Evolutionary conservation across 1,139 yeast species (phyloP).

Genomic region (Meyerozyma smithsonii): DNA sequence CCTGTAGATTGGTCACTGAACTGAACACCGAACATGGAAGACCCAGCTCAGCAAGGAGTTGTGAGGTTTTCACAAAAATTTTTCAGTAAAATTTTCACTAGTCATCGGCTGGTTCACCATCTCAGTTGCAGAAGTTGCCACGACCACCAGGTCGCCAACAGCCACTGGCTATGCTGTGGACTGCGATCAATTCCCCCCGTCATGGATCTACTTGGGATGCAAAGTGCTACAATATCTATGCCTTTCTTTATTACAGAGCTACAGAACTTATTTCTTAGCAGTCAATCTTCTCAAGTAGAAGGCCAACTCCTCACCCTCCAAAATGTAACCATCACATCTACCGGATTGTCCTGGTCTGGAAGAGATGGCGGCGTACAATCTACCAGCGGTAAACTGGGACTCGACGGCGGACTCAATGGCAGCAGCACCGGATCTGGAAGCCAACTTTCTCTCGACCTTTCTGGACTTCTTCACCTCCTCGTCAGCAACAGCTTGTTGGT

Average conservation of each 20-base stretch:
- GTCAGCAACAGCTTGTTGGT: constrained; percentile 38
- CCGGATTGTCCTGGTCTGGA: constrained; percentile 99
- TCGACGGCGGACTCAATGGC: constrained; percentile 88
- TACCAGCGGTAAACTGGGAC: constrained; percentile 97
- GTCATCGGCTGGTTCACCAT: no score
- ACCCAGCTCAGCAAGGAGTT: no score
- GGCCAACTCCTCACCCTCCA: constrained; percentile 99
- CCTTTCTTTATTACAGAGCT: constrained; percentile 10
- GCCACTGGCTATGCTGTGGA: no score
- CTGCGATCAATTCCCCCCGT: no score
- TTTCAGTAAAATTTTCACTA: no score
- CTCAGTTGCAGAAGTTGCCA: no score
- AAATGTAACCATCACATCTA: constrained; percentile 99
- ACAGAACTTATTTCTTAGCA: constrained; percentile 82
- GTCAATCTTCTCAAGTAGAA: constrained; percentile 99
- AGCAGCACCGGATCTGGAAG: constrained; percentile 82
- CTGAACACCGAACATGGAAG: no score
- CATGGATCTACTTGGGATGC: no score
- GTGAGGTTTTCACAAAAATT: no score
- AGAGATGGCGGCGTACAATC: constrained; percentile 96
- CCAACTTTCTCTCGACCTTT: constrained; percentile 86
- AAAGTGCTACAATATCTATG: constrained; percentile 4
- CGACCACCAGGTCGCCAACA: no score
- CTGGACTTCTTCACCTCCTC: constrained; percentile 65
- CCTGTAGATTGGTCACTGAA: no score